Conservation (phyloP, 2,329 filamentous ascomycete species). For the Proliferodiscus dingleyae region DNA sequence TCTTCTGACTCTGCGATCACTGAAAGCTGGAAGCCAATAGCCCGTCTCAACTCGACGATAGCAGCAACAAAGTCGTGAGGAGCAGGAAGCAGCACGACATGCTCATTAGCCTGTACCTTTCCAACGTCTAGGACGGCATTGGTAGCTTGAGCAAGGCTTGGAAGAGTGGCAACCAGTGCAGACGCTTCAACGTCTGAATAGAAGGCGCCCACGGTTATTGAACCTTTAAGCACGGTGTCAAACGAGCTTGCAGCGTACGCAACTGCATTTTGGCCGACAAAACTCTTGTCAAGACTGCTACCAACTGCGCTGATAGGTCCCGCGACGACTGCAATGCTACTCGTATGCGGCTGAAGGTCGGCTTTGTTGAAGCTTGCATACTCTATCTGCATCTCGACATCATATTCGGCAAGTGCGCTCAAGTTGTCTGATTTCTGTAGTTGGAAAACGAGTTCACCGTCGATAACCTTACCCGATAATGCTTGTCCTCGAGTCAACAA, state of each 20-base stretch:
- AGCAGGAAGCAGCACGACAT: no score
- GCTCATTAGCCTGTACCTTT: no score
- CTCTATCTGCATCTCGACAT: background rate
- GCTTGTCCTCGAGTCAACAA: background rate
- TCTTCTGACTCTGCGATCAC: no score
- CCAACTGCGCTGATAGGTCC: background rate
- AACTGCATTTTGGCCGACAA: constrained; percentile 17
- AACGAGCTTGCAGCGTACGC: background rate
- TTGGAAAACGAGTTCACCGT: background rate
- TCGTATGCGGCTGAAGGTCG: background rate
- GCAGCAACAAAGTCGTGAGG: no score
- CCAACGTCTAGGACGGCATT: no score
- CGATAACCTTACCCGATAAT: background rate
- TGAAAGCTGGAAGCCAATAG: no score
- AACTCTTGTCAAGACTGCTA: constrained; percentile 19
- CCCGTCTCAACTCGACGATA: no score
- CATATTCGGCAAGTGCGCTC: background rate
- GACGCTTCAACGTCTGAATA: background rate
- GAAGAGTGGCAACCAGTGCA: background rate
- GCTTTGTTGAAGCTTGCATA: background rate
- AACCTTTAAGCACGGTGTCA: background rate
- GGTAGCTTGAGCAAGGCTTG: no score
- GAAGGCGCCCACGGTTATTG: background rate
- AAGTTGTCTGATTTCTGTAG: background rate
- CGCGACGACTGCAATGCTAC: background rate